Conservation (phyloP, 179 eudicot genomes). For the Silene noctiflora region DNA sequence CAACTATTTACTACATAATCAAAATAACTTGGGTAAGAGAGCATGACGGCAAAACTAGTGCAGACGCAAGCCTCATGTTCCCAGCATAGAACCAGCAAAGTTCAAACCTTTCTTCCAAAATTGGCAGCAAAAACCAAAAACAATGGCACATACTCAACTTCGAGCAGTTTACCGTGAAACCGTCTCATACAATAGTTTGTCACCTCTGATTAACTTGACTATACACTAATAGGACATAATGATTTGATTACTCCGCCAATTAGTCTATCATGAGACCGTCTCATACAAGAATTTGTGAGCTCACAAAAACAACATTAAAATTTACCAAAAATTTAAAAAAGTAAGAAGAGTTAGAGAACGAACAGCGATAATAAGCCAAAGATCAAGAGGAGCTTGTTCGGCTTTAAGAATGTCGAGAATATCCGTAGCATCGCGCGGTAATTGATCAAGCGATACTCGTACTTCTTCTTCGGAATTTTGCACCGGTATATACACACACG, state of each 20-base stretch:
- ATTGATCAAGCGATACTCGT: conserved; percentile 71
- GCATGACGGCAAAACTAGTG: background rate
- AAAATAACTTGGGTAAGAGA: background rate
- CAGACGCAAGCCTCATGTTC: background rate
- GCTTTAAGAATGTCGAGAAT: conserved; percentile 97
- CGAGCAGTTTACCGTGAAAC: background rate
- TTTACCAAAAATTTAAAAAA: background rate
- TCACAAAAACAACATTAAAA: background rate
- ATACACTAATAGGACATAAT: background rate
- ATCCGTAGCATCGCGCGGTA: conserved; percentile 88
- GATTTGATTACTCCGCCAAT: background rate
- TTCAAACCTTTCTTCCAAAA: background rate
- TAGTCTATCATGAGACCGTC: background rate
- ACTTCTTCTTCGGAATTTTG: conserved; percentile 95
- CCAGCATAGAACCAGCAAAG: background rate
- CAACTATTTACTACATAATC: background rate
- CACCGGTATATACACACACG: conserved; percentile 82
- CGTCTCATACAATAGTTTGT: background rate
- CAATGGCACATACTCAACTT: background rate
- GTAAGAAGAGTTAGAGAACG: conserved; percentile 13
- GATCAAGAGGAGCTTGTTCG: conserved; percentile 96
- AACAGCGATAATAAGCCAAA: conserved; percentile 93
- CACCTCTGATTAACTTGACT: background rate
- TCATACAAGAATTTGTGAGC: background rate
- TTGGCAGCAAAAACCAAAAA: background rate